A percentile compares a stretch with the other conserved stretches of the same genome.
Evolutionary conservation across 176 grass and related monocot genomes (phyloP).

Genomic region (Miscanthus lutarioriparius): DNA sequence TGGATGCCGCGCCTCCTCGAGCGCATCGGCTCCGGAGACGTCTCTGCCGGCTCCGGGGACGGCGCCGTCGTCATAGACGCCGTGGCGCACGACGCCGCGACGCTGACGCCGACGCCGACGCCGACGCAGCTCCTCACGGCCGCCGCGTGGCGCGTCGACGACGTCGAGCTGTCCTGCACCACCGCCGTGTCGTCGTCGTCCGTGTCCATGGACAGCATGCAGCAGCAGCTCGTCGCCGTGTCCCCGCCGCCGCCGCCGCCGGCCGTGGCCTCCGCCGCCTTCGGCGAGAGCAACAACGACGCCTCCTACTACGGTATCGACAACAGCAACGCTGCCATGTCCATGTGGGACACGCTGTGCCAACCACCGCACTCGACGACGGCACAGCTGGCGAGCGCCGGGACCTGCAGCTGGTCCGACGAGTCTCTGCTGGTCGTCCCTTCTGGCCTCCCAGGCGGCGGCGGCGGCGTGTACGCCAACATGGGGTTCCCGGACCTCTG

Average conservation of each 20-base stretch:
- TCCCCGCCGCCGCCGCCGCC: background rate
- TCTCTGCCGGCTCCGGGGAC: background rate
- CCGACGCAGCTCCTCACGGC: background rate
- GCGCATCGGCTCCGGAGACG: slow-evolving; percentile 39
- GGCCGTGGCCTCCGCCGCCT: background rate
- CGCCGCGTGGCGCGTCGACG: slow-evolving; percentile 1
- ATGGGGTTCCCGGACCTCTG: slow-evolving; percentile 46
- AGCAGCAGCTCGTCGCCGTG: background rate
- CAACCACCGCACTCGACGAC: slow-evolving; percentile 11
- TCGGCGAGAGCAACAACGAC: slow-evolving; percentile 17
- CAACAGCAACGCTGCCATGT: background rate
- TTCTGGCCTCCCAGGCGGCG: background rate
- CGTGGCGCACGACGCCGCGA: background rate
- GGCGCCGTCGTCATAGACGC: background rate
- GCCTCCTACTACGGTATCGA: background rate
- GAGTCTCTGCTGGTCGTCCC: slow-evolving; percentile 41
- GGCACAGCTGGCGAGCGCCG: background rate
- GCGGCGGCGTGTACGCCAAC: slow-evolving; percentile 12
- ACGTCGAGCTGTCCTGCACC: slow-evolving; percentile 51
- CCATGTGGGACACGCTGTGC: slow-evolving; percentile 1
- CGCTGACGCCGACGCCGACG: background rate
- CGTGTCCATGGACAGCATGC: slow-evolving; percentile 32
- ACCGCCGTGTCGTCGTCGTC: slow-evolving; percentile 50
- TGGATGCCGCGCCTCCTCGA: slow-evolving; percentile 93
- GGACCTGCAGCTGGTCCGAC: slow-evolving; percentile 41